Evolutionary conservation across 768 basidiomycete genomes (phyloP).

Genomic region (Kwoniella pini): DNA sequence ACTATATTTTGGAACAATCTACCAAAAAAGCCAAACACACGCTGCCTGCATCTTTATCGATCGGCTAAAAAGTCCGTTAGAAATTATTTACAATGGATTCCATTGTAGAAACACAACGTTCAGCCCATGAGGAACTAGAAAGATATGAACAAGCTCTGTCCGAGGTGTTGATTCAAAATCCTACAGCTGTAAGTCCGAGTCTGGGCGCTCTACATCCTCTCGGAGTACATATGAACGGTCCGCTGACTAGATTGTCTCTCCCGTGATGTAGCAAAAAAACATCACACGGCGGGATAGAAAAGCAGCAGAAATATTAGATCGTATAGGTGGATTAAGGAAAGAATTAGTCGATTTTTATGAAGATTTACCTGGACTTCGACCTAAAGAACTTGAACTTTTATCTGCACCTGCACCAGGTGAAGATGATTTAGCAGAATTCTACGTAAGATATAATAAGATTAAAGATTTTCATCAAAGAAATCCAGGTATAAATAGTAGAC

Average conservation of each 20-base stretch:
- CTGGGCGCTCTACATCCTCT: not conserved
- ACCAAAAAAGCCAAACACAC: too few species aligned
- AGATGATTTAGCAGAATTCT: slow-evolving; percentile 83
- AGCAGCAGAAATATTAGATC: slow-evolving; percentile 82
- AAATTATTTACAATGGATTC: slow-evolving; percentile 72
- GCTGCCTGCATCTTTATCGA: too few species aligned
- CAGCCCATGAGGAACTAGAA: slow-evolving; percentile 94
- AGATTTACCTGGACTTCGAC: slow-evolving; percentile 65
- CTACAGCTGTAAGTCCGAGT: slow-evolving; percentile 48
- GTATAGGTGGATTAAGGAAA: slow-evolving; percentile 69
- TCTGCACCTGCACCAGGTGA: slow-evolving; percentile 49
- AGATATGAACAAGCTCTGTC: slow-evolving; percentile 85
- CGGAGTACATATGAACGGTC: too few species aligned
- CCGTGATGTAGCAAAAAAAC: slow-evolving; percentile 40
- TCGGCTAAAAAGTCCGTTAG: not conserved
- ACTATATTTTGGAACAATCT: too few species aligned
- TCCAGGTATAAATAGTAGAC: slow-evolving; percentile 72
- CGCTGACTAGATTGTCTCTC: not conserved
- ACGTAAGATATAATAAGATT: slow-evolving; percentile 90
- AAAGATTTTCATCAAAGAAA: slow-evolving; percentile 96
- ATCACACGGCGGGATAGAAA: slow-evolving; percentile 71
- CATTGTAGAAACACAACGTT: slow-evolving; percentile 87
- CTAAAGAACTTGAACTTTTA: slow-evolving; percentile 44
- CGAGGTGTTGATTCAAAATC: slow-evolving; percentile 67
- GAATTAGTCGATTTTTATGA: slow-evolving; percentile 72